Evolutionary conservation across 2,329 filamentous ascomycete species (phyloP).

Genomic region (Cercospora berteroae): DNA sequence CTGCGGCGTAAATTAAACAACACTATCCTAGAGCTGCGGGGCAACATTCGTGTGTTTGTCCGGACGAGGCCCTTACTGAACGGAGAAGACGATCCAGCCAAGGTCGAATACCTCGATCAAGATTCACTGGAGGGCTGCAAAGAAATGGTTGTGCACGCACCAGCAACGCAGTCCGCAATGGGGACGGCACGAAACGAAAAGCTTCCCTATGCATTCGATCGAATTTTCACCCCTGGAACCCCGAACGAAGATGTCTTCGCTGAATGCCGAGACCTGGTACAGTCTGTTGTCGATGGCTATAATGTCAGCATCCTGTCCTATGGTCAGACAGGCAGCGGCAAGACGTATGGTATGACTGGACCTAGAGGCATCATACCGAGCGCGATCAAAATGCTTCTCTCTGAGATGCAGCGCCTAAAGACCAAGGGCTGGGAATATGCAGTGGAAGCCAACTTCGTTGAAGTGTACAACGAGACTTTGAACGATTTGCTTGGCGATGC

Average conservation of each 20-base stretch:
- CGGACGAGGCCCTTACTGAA: conserved; percentile 75
- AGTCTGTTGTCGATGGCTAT: conserved; percentile 93
- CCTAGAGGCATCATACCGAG: conserved; percentile 91
- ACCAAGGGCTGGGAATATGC: conserved; percentile 93
- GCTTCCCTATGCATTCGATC: conserved; percentile 86
- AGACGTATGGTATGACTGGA: conserved; percentile 94
- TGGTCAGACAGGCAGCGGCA: conserved; percentile 93
- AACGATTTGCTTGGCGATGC: conserved; percentile 80
- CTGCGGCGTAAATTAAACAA: conserved; percentile 90
- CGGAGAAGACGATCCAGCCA: conserved; percentile 64
- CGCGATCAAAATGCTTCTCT: conserved; percentile 90
- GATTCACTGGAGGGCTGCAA: conserved; percentile 71
- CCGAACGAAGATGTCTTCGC: conserved; percentile 87
- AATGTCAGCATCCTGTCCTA: conserved; percentile 99
- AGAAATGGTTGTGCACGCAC: conserved; percentile 79
- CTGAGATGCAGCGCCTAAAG: conserved; percentile 75
- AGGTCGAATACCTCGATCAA: conserved; percentile 73
- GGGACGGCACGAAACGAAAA: conserved; percentile 74
- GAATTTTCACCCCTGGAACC: conserved; percentile 76
- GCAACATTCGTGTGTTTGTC: conserved; percentile 98
- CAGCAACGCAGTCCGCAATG: conserved; percentile 78
- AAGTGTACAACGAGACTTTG: conserved; percentile 97
- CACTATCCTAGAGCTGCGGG: conserved; percentile 95
- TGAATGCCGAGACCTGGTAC: conserved; percentile 94
- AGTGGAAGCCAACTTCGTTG: conserved; percentile 92